A percentile compares a stretch with the other conserved stretches of the same genome.
Evolutionary conservation across 2,329 filamentous ascomycete species (phyloP).

Genomic region (Arthroderma sp.): DNA sequence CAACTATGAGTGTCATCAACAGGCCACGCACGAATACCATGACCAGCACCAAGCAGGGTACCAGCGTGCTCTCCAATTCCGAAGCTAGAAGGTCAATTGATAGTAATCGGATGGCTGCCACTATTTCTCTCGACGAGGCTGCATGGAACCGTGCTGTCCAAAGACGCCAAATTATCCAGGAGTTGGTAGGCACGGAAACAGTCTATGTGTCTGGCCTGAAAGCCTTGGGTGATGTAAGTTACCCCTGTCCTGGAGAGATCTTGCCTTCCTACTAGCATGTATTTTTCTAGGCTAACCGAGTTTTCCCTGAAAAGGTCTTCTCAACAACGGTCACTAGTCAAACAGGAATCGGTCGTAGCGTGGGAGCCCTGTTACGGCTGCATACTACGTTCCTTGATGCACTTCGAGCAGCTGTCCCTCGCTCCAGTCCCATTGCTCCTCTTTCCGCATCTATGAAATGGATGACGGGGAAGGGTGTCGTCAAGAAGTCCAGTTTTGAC

Average conservation of each 20-base stretch:
- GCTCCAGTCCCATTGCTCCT: neutral
- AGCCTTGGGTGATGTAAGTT: constrained; percentile 66
- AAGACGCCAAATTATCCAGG: constrained; percentile 68
- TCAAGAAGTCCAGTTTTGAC: constrained; percentile 39
- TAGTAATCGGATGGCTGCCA: constrained; percentile 37
- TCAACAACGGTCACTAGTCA: constrained; percentile 60
- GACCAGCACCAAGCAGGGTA: constrained; percentile 43
- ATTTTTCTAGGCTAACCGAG: too few relatives aligned
- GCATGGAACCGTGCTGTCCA: constrained; percentile 61
- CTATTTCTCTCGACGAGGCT: constrained; percentile 49
- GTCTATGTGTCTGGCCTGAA: constrained; percentile 79
- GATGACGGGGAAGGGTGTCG: constrained; percentile 27
- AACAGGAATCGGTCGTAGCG: constrained; percentile 63
- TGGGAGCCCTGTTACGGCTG: constrained; percentile 66
- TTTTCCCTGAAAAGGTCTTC: constrained; percentile 46
- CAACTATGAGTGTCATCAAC: constrained; percentile 56
- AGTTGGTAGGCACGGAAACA: constrained; percentile 75
- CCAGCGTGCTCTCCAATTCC: constrained; percentile 52
- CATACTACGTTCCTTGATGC: constrained; percentile 72
- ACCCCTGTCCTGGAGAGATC: neutral
- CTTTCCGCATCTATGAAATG: constrained; percentile 16
- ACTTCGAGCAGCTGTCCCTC: constrained; percentile 57
- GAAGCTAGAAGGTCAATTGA: constrained; percentile 55
- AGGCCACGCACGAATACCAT: constrained; percentile 49
- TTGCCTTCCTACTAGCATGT: too few relatives aligned